Conservation (phyloP, 2,329 filamentous ascomycete species). For the Albophoma yamanashiensis region DNA sequence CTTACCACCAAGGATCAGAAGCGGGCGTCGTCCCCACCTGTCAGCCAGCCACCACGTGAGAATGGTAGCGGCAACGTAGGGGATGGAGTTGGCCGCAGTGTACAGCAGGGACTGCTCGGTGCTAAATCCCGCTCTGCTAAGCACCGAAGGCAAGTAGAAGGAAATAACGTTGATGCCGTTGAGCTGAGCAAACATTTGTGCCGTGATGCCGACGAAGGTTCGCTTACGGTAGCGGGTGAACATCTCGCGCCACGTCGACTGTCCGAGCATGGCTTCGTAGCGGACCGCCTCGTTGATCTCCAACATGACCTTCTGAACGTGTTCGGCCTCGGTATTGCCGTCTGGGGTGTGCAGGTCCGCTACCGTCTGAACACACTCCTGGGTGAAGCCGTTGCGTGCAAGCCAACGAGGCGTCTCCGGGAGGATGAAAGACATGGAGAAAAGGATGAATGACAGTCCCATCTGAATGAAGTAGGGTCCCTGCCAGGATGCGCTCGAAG, state of each 20-base stretch:
- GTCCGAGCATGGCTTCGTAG: conserved; percentile 5
- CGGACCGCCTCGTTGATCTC: background rate
- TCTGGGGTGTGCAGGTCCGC: background rate
- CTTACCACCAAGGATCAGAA: conserved; percentile 17
- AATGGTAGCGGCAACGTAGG: conserved; percentile 27
- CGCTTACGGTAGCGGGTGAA: conserved; percentile 29
- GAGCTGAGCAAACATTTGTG: conserved; percentile 28
- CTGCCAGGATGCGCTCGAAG: conserved; percentile 5
- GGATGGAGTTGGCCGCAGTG: conserved; percentile 26
- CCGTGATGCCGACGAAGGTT: conserved; percentile 27
- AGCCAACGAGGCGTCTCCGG: conserved; percentile 29
- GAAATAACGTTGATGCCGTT: conserved; percentile 31
- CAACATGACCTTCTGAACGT: background rate
- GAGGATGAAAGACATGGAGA: conserved; percentile 7
- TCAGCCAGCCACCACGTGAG: conserved; percentile 28
- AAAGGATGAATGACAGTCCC: conserved; percentile 4
- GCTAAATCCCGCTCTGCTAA: conserved; percentile 23
- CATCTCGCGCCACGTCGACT: conserved; percentile 21
- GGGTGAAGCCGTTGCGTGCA: conserved; percentile 19
- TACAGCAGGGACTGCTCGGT: conserved; percentile 25
- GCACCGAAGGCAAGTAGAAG: conserved; percentile 26
- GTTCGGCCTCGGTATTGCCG: background rate
- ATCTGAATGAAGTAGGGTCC: conserved; percentile 9
- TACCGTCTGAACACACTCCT: conserved; percentile 18
- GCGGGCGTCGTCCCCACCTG: conserved; percentile 25